Evolutionary conservation across 2,329 filamentous ascomycete genomes (phyloP), one percentile per base, ranked within the genome.

Genomic region (Neonectria hederae): DNA sequence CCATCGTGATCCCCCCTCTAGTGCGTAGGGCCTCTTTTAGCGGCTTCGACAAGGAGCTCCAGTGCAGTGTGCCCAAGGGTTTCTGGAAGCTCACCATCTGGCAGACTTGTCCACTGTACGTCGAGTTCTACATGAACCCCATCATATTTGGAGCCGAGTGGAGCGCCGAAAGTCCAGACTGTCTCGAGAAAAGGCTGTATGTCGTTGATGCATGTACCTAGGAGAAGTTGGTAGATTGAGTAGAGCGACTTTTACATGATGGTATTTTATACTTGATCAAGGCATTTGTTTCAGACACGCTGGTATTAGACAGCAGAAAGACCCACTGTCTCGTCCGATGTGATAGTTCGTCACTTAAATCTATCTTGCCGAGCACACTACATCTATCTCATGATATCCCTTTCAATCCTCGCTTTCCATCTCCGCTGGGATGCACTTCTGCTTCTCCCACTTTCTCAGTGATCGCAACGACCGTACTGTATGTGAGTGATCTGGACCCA

Each of bases 91-190:
- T 57, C 43, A 24, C 49, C 5, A 17, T 59, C 14, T 54, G 56
- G 30, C 61, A 64, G 64, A 66, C 65, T 7, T 60, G 35, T n/a
- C 46, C 42, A 8, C 0, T 22, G 19, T 55, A 67, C 7, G 2
- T 22, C 2, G 35, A 61, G 7, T 30, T 5, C 6, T 56, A 13
- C 13, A 28, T 8, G 14, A 42, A 13, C 19, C 48, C 53, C 10
- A 5, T 49, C 9, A 5, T 32, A 6, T 32, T 49, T 2, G 46
- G 46, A 32, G 46, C 7, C 5, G 46, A 49, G 46, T 49, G 28
- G 8, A 49, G 46, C 26, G 28, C 28, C n/a, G 10, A n/a, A 1
- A 30, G 14, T 8, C 46, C 46, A 9, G 46, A 49, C n/a, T 49
- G 46, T 21, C n/a, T 49, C 2, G 46, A 49, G 26, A 49, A 49